These are phyloP conservation scores for Nicotiana sylvestris DNA, from an alignment of 257 asterid species.

Conservation along the genomic window DNA sequence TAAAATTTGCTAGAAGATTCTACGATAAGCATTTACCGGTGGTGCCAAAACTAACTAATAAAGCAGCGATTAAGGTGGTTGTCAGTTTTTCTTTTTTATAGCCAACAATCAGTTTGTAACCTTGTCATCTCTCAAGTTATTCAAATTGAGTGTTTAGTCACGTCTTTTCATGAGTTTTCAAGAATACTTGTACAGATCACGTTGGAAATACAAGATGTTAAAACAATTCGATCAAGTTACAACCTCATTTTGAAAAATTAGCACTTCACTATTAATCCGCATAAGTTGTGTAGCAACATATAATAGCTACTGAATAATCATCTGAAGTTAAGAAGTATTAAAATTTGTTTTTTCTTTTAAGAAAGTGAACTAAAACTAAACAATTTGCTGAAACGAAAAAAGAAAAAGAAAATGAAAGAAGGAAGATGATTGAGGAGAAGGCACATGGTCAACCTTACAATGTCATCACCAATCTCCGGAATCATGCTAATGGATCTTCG, in stretches of 20 bases:
- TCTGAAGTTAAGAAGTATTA: neutral
- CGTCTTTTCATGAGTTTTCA: neutral
- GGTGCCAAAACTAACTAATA: neutral
- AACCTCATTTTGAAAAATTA: neutral
- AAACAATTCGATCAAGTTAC: neutral
- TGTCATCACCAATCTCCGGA: constrained; percentile 95
- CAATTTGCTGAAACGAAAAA: neutral
- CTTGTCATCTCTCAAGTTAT: neutral
- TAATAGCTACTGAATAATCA: neutral
- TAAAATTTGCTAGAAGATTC: constrained; percentile 3
- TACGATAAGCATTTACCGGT: neutral
- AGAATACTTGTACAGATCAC: neutral
- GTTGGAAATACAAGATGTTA: neutral
- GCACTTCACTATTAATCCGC: neutral
- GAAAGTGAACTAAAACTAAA: neutral
- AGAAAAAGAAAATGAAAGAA: constrained; percentile 19
- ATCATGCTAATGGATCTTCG: constrained; percentile 72
- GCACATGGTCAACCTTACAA: constrained; percentile 60
- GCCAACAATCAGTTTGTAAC: neutral
- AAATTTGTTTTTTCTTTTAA: neutral
- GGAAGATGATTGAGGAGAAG: constrained; percentile 18
- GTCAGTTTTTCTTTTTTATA: neutral
- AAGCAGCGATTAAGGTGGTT: neutral
- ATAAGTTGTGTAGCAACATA: neutral
- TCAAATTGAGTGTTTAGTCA: neutral